Evolutionary conservation across 176 grass and related monocot species (phyloP), one percentile per base, ranked within the genome.

Genomic region (Puccinellia tenuiflora): DNA sequence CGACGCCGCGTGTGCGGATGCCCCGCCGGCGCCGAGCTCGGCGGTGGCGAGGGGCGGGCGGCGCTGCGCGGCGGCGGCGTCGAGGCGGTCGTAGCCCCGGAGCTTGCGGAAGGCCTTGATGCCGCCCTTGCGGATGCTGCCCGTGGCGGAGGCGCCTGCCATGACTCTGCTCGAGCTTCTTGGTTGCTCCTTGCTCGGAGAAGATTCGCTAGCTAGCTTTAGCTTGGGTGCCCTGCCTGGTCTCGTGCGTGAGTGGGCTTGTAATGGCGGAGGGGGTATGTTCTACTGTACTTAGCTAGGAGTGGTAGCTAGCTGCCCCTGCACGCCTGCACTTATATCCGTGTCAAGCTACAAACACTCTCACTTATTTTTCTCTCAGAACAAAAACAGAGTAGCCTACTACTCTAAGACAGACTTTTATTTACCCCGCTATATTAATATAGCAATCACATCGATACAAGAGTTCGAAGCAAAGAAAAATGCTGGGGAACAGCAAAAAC

Each of bases 51-150:
- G 76, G 29, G 81, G 74, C 66, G 83, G 90, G 77, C 84, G 86
- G 47, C 34, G 90, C 77, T 77, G 78, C 56, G 84, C 75, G 73
- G 52, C 63, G 30, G 79, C 85, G 25, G 71, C 81, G 78, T 76
- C 86, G 64, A 90, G 26, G 76, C 82, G 68, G 79, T 81, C 85
- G 87, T 86, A 93, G 2, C 85, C 90, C 24, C 88, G 96, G 18
- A 86, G 90, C 90, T 83, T 91, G 88, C 90, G 93, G 78, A 92
- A 92, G 35, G 63, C 88, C 68, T 87, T 95, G 79, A 98, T 93
- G 51, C 89, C 92, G 81, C 92, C 89, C 80, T 89, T 98, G 75
- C 34, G 40, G 38, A 74, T 78, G 24, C 64, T 77, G 26, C 67
- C 48, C 33, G 26, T 22, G 56, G 35, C 57, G 25, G 65, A 20